Evolutionary conservation across 306 rosid genomes (phyloP).

Genomic region (Trifolium fragiferum): DNA sequence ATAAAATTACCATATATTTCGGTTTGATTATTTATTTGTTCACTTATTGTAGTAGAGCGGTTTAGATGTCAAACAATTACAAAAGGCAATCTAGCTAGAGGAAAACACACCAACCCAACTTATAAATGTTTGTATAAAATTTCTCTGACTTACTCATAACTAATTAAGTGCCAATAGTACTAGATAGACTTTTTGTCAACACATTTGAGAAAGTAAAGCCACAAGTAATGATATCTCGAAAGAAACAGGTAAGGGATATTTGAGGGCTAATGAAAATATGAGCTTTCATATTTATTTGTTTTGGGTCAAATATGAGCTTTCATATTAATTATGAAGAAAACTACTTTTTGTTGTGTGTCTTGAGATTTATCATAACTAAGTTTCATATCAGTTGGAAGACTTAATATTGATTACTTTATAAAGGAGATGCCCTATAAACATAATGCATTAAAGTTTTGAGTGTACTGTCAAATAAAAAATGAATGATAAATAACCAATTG

Average conservation of each 20-base stretch:
- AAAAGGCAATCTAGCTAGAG: slow-evolving; percentile 13
- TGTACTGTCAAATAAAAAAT: too few relatives aligned
- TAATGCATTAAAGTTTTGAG: too few relatives aligned
- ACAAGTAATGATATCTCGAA: slow-evolving; percentile 44
- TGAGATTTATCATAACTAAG: too few relatives aligned
- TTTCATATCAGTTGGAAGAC: too few relatives aligned
- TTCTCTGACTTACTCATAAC: slow-evolving; percentile 31
- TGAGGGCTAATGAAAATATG: slow-evolving; percentile 2
- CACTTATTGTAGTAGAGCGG: background rate
- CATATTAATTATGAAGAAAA: slow-evolving; percentile 30
- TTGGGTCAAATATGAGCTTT: slow-evolving; percentile 6
- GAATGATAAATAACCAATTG: too few relatives aligned
- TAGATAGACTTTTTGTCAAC: slow-evolving; percentile 40
- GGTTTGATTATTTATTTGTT: background rate
- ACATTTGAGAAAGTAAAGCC: slow-evolving; percentile 47
- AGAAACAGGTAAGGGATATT: slow-evolving; percentile 5
- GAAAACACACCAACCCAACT: slow-evolving; percentile 41
- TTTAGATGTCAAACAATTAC: slow-evolving; percentile 30
- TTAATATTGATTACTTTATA: too few relatives aligned
- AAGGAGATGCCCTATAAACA: too few relatives aligned
- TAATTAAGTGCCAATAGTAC: slow-evolving; percentile 45
- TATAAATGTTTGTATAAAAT: slow-evolving; percentile 30
- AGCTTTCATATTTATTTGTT: slow-evolving; percentile 21
- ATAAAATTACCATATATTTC: background rate
- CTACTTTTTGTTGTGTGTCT: too few relatives aligned